A percentile compares a stretch with the other conserved stretches of the same genome.
phyloP scores from a whole-genome alignment of 2,329 filamentous ascomycete species.

The Alternaria conjuncta region DNA sequence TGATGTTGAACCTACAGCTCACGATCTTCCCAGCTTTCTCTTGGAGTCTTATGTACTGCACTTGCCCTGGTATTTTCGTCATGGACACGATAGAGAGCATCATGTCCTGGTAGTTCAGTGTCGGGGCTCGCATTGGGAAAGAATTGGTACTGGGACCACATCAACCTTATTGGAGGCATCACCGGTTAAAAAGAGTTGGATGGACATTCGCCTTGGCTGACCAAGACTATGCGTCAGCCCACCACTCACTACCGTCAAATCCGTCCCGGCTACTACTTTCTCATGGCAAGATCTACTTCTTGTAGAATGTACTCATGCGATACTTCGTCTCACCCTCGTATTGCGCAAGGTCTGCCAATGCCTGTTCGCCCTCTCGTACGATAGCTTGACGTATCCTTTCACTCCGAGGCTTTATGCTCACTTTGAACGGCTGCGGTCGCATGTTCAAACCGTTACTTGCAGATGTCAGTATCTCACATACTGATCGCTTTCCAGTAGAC shows the following conservation, averaged over 20 bases:
- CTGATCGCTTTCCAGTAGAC: neutral
- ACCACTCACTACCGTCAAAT: neutral
- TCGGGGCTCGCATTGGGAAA: neutral
- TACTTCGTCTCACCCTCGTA: conserved; percentile 65
- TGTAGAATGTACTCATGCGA: conserved; percentile 53
- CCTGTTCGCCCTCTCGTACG: conserved; percentile 60
- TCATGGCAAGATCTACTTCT: conserved; percentile 9
- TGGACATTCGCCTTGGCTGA: neutral
- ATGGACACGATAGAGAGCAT: neutral
- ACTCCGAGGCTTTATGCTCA: conserved; percentile 59
- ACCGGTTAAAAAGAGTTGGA: neutral
- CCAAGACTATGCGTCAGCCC: neutral
- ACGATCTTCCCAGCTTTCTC: neutral
- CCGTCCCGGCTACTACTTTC: too few relatives aligned
- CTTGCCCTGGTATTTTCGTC: neutral
- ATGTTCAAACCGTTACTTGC: conserved; percentile 64
- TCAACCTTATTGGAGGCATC: neutral
- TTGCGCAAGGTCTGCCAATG: conserved; percentile 58
- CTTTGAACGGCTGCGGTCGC: conserved; percentile 63
- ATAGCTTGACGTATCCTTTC: conserved; percentile 59
- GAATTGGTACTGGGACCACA: neutral
- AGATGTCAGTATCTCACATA: conserved; percentile 6
- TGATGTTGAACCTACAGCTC: neutral
- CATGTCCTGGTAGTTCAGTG: neutral
- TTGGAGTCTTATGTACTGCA: neutral